Evolutionary conservation across 2,329 filamentous ascomycete genomes (phyloP).

Genomic region (Fusarium penzigii): DNA sequence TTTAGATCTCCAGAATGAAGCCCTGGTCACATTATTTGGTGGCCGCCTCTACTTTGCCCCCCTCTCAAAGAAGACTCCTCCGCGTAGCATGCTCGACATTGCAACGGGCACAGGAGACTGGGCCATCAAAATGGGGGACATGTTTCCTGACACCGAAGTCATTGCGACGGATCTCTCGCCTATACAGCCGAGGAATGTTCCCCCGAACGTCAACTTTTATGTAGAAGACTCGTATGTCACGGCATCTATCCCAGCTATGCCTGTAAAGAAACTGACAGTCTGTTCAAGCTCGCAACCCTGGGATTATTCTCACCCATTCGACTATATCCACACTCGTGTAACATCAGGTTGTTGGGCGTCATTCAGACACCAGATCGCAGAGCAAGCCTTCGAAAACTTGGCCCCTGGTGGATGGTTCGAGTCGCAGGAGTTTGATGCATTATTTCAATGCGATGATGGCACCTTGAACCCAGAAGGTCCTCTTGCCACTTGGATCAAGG

Average conservation of each 20-base stretch:
- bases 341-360: conserved; percentile 52
- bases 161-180: conserved; percentile 68
- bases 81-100: conserved; percentile 42
- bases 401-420: conserved; percentile 57
- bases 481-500: conserved; percentile 41
- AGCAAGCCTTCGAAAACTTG: conserved; percentile 50
- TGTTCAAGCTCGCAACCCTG: conserved; percentile 47
- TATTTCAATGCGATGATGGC: conserved; percentile 45
- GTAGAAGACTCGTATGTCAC: conserved; percentile 62
- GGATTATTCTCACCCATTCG: conserved; percentile 55
- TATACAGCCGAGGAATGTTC: conserved; percentile 65
- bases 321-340: conserved; percentile 55
- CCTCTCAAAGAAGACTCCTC: conserved; percentile 36
- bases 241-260: background rate
- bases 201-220: conserved; percentile 72
- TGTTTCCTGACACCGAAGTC: conserved; percentile 59
- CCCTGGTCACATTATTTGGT: conserved; percentile 40
- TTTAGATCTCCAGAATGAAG: conserved; percentile 41
- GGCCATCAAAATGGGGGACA: conserved; percentile 67
- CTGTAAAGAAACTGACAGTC: background rate
- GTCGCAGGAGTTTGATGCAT: conserved; percentile 48
- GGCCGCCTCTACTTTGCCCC: conserved; percentile 46
- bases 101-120: conserved; percentile 55
- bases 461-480: conserved; percentile 42
- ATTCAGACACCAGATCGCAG: conserved; percentile 51